phyloP scores from a whole-genome alignment of 2,329 filamentous ascomycete species.

The Ramularia endophylla region DNA sequence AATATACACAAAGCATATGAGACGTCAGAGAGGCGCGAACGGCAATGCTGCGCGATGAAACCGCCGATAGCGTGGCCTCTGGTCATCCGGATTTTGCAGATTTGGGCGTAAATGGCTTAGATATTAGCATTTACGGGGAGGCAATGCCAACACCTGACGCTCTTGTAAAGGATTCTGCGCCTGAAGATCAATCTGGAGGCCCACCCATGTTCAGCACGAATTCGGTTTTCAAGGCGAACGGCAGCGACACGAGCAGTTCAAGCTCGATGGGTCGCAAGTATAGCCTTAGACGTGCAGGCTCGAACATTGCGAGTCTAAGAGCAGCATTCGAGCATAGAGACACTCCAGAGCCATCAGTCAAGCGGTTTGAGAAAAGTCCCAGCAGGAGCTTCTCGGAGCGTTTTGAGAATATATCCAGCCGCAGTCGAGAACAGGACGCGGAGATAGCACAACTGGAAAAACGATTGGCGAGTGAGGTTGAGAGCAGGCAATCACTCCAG shows the following conservation, averaged over 20 bases:
- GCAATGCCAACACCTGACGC: no score
- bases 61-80: no score
- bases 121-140: no score
- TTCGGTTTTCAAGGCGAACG: neutral
- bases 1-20: no score
- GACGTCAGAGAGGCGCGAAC: no score
- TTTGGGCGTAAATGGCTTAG: no score
- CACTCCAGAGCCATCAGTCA: slow-evolving; percentile 2
- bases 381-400: neutral
- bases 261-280: slow-evolving; percentile 1
- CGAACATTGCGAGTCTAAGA: slow-evolving; percentile 26
- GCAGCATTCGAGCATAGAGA: slow-evolving; percentile 24
- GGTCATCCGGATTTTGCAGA: no score
- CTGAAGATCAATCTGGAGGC: no score
- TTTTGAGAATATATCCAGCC: neutral
- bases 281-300: slow-evolving; percentile 18
- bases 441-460: slow-evolving; percentile 7
- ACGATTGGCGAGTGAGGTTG: slow-evolving; percentile 1
- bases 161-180: no score
- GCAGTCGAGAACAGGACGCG: slow-evolving; percentile 9
- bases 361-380: slow-evolving; percentile 12
- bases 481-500: slow-evolving; percentile 9
- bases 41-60: no score
- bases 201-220: no score
- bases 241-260: slow-evolving; percentile 8